Conservation (phyloP, 768 basidiomycete genomes). For the Panaeolus cyanescens region DNA sequence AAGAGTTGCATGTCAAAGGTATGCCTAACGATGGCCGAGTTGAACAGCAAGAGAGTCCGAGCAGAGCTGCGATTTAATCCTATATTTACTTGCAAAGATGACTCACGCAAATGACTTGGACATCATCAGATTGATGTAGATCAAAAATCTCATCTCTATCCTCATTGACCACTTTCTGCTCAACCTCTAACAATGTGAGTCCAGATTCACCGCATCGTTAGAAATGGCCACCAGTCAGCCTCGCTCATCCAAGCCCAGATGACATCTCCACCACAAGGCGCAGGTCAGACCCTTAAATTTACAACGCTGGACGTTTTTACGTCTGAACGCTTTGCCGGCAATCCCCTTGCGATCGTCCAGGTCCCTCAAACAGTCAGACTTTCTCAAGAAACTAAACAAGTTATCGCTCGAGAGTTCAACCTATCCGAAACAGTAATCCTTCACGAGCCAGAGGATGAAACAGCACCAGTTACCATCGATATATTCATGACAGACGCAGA, state of each 20-base stretch:
- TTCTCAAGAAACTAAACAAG: constrained; percentile 40
- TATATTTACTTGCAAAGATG: too few species aligned
- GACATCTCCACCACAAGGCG: background rate
- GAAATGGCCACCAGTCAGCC: too few species aligned
- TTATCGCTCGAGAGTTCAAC: constrained; percentile 50
- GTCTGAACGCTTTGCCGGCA: constrained; percentile 37
- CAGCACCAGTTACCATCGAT: constrained; percentile 31
- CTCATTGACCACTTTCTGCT: too few species aligned
- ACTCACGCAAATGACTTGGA: too few species aligned
- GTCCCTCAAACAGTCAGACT: constrained; percentile 29
- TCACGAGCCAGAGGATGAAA: constrained; percentile 23
- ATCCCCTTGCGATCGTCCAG: constrained; percentile 46
- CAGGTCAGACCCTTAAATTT: constrained; percentile 6
- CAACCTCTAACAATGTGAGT: too few species aligned
- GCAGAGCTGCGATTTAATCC: too few species aligned
- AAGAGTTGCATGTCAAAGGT: background rate
- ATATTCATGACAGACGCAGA: constrained; percentile 43
- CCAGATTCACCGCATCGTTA: too few species aligned
- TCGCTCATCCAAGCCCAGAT: too few species aligned
- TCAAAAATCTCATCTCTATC: too few species aligned
- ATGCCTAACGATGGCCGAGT: too few species aligned
- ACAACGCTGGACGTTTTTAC: constrained; percentile 46
- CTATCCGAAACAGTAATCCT: constrained; percentile 51
- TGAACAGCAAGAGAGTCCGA: too few species aligned
- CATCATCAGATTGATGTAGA: too few species aligned